A percentile compares a stretch with the other conserved stretches of the same genome.
These are phyloP conservation scores for Medicago truncatula DNA, from an alignment of 306 rosid genomes.

Conservation along the genomic window DNA sequence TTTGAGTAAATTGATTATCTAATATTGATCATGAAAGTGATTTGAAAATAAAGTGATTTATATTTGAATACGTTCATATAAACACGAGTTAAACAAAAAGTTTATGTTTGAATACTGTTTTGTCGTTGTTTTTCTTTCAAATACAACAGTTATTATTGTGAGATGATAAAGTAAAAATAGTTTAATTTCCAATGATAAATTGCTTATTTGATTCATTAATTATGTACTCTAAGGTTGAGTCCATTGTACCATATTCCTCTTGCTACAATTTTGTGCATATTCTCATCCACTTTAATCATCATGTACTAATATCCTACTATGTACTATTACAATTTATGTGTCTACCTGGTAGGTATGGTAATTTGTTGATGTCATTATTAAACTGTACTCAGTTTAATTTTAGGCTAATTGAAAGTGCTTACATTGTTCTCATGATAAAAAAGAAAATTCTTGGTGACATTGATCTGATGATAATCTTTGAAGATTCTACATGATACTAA, in stretches of 20 bases:
- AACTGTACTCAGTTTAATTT: background rate
- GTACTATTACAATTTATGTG: background rate
- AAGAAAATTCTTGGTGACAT: background rate
- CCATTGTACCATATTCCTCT: constrained; percentile 41
- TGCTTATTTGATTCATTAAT: constrained; percentile 37
- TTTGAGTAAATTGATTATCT: too few species aligned
- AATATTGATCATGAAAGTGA: too few species aligned
- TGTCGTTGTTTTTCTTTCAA: too few species aligned
- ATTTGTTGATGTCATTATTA: background rate
- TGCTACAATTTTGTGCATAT: constrained; percentile 14
- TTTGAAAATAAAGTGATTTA: too few species aligned
- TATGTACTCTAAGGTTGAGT: constrained; percentile 28
- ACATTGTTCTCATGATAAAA: background rate
- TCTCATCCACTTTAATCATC: background rate
- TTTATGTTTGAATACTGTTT: too few species aligned
- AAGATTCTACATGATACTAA: background rate
- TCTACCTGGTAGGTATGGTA: background rate
- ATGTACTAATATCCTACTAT: background rate
- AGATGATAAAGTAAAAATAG: background rate
- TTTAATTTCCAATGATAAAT: constrained; percentile 37
- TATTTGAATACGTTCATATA: too few species aligned
- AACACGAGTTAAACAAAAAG: too few species aligned
- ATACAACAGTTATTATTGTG: background rate
- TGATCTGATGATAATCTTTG: background rate
- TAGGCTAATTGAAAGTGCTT: background rate